phyloP scores from a whole-genome alignment of 495 filamentous ascomycete species.

The Aspergillus mulundensis region DNA sequence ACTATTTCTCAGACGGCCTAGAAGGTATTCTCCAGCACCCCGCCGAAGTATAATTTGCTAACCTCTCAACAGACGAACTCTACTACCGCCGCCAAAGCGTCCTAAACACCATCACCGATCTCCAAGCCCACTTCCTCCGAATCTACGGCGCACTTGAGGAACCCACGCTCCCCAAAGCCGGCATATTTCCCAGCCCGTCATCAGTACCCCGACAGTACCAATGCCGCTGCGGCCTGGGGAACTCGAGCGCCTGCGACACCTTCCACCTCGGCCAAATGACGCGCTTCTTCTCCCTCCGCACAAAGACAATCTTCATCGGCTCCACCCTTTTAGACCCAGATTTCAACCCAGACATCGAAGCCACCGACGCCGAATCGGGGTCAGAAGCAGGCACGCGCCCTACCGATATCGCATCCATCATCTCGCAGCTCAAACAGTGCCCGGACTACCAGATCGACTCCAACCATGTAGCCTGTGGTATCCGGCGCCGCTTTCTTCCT shows the following conservation, averaged over 20 bases:
- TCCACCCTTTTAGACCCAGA: slow-evolving; percentile 44
- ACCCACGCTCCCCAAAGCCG: slow-evolving; percentile 11
- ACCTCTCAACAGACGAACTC: slow-evolving; percentile 58
- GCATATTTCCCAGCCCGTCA: slow-evolving; percentile 9
- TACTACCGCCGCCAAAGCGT: slow-evolving; percentile 65
- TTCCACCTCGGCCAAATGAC: slow-evolving; percentile 85
- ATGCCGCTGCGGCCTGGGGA: slow-evolving; percentile 74
- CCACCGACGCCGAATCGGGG: slow-evolving; percentile 9
- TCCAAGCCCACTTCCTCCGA: slow-evolving; percentile 68
- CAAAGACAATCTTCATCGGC: slow-evolving; percentile 46
- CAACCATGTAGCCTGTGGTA: slow-evolving; percentile 73
- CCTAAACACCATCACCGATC: slow-evolving; percentile 69
- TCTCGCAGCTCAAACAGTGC: slow-evolving; percentile 55
- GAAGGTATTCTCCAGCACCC: slow-evolving; percentile 53
- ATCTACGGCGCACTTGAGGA: slow-evolving; percentile 54
- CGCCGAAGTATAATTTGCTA: not conserved
- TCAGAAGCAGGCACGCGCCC: slow-evolving; percentile 13
- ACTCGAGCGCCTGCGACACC: slow-evolving; percentile 70
- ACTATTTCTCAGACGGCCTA: slow-evolving; percentile 65
- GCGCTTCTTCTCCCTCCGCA: slow-evolving; percentile 62
- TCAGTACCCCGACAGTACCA: slow-evolving; percentile 36
- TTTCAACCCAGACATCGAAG: slow-evolving; percentile 22
- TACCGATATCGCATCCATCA: slow-evolving; percentile 47
- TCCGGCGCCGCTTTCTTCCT: slow-evolving; percentile 62
- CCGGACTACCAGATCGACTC: slow-evolving; percentile 77